Evolutionary conservation across 306 rosid genomes (phyloP).

Genomic region (Pyrus pyrifolia): DNA sequence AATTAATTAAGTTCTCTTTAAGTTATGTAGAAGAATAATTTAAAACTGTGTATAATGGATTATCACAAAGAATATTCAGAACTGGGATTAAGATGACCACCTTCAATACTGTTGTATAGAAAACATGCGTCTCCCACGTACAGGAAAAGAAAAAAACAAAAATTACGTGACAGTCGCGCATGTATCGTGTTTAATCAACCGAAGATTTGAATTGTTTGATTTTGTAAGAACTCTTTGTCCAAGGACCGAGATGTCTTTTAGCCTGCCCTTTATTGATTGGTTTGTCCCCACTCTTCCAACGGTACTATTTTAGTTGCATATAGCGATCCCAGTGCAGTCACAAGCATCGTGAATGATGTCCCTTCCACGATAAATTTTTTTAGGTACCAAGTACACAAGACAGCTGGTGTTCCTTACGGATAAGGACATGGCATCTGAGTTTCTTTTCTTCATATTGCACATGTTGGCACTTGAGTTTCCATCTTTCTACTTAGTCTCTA

Average conservation of each 20-base stretch:
- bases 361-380: neutral
- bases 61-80: neutral
- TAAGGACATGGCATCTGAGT: too few relatives aligned
- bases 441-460: too few relatives aligned
- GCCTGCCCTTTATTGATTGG: neutral
- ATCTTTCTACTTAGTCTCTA: too few relatives aligned
- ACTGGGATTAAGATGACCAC: neutral
- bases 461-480: too few relatives aligned
- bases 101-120: neutral
- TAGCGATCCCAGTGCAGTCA: neutral
- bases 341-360: neutral
- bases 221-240: neutral
- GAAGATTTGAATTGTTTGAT: neutral
- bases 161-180: neutral
- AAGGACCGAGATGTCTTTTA: conserved; percentile 4
- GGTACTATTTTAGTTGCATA: conserved; percentile 5
- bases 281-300: conserved; percentile 22
- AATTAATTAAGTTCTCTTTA: too few relatives aligned
- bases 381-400: too few relatives aligned
- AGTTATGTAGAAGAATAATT: too few relatives aligned
- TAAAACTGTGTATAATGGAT: neutral
- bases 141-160: neutral
- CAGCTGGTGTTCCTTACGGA: too few relatives aligned
- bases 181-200: neutral
- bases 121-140: neutral